These are phyloP conservation scores for Coffea canephora DNA, from an alignment of 257 asterid species.

Conservation along the genomic window DNA sequence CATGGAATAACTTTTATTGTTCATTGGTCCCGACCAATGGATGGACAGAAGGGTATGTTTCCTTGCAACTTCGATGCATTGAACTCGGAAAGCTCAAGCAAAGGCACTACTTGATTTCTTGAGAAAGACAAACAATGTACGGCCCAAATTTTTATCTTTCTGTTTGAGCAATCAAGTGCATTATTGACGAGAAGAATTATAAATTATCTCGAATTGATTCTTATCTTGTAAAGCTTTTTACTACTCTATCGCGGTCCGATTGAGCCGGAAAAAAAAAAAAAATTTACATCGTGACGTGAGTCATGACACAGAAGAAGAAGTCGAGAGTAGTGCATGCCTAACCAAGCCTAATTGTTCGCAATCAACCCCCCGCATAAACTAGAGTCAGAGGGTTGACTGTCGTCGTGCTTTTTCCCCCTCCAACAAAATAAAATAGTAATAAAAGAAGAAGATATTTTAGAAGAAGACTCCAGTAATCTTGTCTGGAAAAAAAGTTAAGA, in stretches of 20 bases:
- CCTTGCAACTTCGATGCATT: background rate
- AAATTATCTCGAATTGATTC: background rate
- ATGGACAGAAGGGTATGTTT: background rate
- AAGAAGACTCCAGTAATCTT: background rate
- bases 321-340: slow-evolving; percentile 1
- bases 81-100: background rate
- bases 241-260: background rate
- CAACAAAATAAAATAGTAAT: too few species aligned
- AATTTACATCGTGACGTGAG: background rate
- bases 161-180: background rate
- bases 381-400: slow-evolving; percentile 2
- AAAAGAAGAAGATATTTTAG: background rate
- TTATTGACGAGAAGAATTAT: background rate
- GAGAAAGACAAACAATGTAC: background rate
- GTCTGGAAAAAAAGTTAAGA: slow-evolving; percentile 1
- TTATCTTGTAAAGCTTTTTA: background rate
- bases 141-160: background rate
- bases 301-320: background rate
- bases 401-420: background rate
- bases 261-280: background rate
- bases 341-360: background rate
- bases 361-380: background rate
- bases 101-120: background rate
- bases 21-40: background rate
- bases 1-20: background rate